Evolutionary conservation across 371 early-diverging fungal genomes (phyloP), one percentile per base, ranked within the genome.

Genomic region (Circinella minor): DNA sequence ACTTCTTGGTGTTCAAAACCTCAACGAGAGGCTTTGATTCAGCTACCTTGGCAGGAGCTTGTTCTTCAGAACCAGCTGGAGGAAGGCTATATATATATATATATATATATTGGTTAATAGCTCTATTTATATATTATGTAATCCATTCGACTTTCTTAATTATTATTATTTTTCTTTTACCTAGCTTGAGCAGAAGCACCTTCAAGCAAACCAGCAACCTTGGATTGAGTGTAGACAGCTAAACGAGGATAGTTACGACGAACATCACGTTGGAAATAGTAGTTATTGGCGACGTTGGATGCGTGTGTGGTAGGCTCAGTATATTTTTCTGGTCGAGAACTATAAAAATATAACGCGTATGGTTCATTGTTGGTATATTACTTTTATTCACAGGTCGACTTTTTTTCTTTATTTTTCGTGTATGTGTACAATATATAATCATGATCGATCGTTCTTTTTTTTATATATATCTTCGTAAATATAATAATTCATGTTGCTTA

Each of bases 171-270:
- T 13, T 17, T 8, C 51, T 13, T 60, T 71, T 81, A 85, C 85
- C 77, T 78, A 54, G 81, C 72, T 66, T 81, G 77, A 64, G 73
- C 75, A 48, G 75, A 63, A 72, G 78, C 80, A 75, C 87, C 82
- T 72, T 84, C 87, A 46, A 91, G 72, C 66, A 89, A 74, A 65
- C 82, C 83, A 73, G 90, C 93, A 61, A 94, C 88, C 72, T 92
- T 90, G 55, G 87, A 73, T 82, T 94, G 94, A 18, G 91, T 91
- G 72, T 92, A 95, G 14, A 92, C 88, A 48, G 92, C 91, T n/a
- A 92, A 82, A 67, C 92, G 91, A 68, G 98, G 98, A 78, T 93
- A 97, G 81, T 92, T 91, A 77, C 97, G 90, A 70, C 98, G 90
- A 68, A 87, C 85, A 77, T 98, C 98, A 68, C 96, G 92, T 71